Conservation (phyloP, 305 asterid species). For the Euphrasia arctica region DNA sequence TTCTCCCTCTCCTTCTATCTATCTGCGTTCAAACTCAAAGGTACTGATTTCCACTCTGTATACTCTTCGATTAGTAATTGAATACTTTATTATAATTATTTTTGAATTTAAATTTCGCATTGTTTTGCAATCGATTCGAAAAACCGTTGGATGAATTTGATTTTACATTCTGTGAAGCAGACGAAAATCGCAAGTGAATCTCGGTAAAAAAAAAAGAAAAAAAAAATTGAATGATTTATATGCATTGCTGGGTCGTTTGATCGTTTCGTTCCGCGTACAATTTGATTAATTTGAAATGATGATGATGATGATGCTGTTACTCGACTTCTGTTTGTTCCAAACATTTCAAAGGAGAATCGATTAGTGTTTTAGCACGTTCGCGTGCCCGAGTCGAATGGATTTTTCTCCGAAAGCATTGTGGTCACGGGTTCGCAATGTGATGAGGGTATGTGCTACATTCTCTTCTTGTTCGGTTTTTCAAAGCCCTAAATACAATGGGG, state of each 20-base stretch:
- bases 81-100: neutral
- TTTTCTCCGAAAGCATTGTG: constrained; percentile 40
- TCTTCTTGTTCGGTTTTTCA: constrained; percentile 13
- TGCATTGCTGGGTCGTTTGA: too few relatives aligned
- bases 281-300: neutral
- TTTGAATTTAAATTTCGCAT: neutral
- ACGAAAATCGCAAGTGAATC: neutral
- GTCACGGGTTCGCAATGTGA: constrained; percentile 45
- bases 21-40: constrained; percentile 26
- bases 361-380: neutral
- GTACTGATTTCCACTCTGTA: constrained; percentile 9
- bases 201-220: too few relatives aligned
- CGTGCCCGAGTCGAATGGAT: constrained; percentile 33
- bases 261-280: neutral
- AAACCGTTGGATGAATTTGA: neutral
- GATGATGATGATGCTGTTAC: neutral
- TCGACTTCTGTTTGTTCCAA: neutral
- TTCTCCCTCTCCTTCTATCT: neutral
- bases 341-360: neutral
- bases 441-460: constrained; percentile 39
- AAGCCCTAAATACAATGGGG: neutral
- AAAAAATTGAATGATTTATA: too few relatives aligned
- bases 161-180: neutral
- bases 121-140: constrained; percentile 17
- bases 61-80: too few relatives aligned